Evolutionary conservation across 805 yeast species (phyloP), one percentile per base, ranked within the genome.

Genomic region (Scheffersomyces lignosus): DNA sequence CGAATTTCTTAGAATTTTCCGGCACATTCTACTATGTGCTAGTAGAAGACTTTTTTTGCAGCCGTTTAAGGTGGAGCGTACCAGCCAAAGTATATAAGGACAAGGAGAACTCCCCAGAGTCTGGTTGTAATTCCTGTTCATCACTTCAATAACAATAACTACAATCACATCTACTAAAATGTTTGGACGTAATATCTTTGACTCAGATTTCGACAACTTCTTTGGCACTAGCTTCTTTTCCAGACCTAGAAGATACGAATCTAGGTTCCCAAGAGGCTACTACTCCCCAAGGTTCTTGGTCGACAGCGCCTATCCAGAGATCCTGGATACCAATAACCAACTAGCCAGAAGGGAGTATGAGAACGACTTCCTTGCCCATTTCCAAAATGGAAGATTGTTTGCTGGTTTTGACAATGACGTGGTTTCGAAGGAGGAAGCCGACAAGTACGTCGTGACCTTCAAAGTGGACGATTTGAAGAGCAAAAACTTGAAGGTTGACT

Each of bases 401-500:
- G 10, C 24, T 20, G 24, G 24, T 20, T 20, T 20, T 20, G 24
- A 20, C 24, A 10, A 20, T 7, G 10, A 20, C 24, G 24, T 20
- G 10, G 10, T 10, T 10, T 7, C 24, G 18, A 46, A 41, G 9
- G 64, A 59, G 42, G 52, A 48, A 33, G 17, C 49, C 16, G 57
- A 52, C 31, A 48, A 49, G 28, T 59, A 59, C 35, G 15, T 51
- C 13, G 53, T 59, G 27, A 27, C 40, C 2, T 39, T 37, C 24
- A 41, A 33, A 12, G 51, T 46, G 28, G 38, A 34, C 18, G 33
- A 48, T 16, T 40, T 52, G 18, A 36, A 44, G 7, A 39, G 46
- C 31, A 50, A 52, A 22, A 51, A 51, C 31, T 47, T 57, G 27
- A 49, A 45, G 23, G 44, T 58, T 34, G 59, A 59, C 29, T 51